Conservation (phyloP, 306 rosid genomes). For the Alnus glutinosa region DNA sequence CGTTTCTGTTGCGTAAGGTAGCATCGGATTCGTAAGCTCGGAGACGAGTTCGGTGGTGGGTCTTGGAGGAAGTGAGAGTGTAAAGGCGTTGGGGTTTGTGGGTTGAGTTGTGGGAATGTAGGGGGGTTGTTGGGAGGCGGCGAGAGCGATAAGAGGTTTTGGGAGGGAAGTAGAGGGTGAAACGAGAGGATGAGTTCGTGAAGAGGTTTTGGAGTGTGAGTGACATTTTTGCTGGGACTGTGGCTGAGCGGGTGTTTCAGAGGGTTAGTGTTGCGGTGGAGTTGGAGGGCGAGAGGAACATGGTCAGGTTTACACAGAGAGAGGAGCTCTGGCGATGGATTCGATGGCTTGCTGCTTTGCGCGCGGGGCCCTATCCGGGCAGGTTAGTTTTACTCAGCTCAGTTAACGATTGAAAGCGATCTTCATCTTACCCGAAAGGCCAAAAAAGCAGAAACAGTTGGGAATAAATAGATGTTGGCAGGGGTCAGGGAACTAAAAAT, state of each 20-base stretch:
- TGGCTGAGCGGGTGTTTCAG: not conserved
- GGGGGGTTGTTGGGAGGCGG: conserved; percentile 28
- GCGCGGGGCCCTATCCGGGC: conserved; percentile 7
- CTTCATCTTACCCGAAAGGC: too few species aligned
- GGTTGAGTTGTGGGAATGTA: conserved; percentile 29
- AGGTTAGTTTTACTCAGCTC: not conserved
- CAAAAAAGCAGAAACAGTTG: too few species aligned
- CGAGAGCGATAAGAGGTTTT: conserved; percentile 29
- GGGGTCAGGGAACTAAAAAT: too few species aligned
- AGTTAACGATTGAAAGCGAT: not conserved
- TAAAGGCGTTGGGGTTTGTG: conserved; percentile 14
- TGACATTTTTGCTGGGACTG: conserved; percentile 44
- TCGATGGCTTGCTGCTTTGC: conserved; percentile 35
- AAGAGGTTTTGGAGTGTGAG: conserved; percentile 40
- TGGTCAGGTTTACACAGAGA: not conserved
- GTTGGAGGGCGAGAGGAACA: not conserved
- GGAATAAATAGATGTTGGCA: too few species aligned
- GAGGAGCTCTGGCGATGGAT: conserved; percentile 23
- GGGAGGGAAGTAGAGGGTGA: conserved; percentile 34
- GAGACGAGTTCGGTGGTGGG: conserved; percentile 25
- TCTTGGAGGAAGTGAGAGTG: conserved; percentile 17
- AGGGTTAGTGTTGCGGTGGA: not conserved
- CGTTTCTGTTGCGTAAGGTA: conserved; percentile 10
- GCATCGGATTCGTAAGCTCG: conserved; percentile 37
- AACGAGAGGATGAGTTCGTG: conserved; percentile 37